Evolutionary conservation across 1,284 basidiomycete species (phyloP), one percentile per base, ranked within the genome.

Genomic region (Mycena sp.): DNA sequence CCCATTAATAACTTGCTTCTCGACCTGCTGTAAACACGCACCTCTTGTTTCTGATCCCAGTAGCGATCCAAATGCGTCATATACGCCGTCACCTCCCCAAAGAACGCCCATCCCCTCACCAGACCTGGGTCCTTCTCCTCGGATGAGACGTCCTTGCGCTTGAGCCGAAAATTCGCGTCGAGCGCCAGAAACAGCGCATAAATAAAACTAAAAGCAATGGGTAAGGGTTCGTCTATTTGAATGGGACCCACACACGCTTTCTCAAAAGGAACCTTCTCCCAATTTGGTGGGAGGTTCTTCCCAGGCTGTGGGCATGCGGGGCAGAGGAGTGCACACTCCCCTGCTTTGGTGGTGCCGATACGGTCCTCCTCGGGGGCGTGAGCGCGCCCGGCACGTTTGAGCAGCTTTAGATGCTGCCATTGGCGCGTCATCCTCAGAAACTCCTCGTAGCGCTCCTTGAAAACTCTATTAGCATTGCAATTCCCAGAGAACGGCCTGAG

Each of bases 81-180:
- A 56, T 69, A 75, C n/a, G 53, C 32, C 6, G 26, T 41, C 17
- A 72, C 64, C 30, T 70, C 64, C 10, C 71, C 69, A 48, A 72
- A 69, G 52, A 71, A 74, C 23, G 71, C 64, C 61, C 63, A 71
- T 0, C 73, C 72, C 12, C 65, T 44, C 30, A 46, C 61, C 1
- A 72, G 58, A 12, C 67, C 63, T 9, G 69, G 70, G 52, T 76
- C 72, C 4, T 37, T 29, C 19, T 28, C 59, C 21, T 72, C 56
- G 17, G 51, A 67, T 3, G 74, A 74, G 0, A 71, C 65, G 11
- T 62, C 46, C 37, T 68, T 68, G 3, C 69, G 51, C 30, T 71
- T 73, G 6, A 75, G 63, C 11, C 69, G 61, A 63, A 35, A 35
- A 14, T 35, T 35, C 14, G 32, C 32, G 32, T 35, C 32, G 14